phyloP scores from a whole-genome alignment of 768 basidiomycete species.

The Kwoniella europaea region DNA sequence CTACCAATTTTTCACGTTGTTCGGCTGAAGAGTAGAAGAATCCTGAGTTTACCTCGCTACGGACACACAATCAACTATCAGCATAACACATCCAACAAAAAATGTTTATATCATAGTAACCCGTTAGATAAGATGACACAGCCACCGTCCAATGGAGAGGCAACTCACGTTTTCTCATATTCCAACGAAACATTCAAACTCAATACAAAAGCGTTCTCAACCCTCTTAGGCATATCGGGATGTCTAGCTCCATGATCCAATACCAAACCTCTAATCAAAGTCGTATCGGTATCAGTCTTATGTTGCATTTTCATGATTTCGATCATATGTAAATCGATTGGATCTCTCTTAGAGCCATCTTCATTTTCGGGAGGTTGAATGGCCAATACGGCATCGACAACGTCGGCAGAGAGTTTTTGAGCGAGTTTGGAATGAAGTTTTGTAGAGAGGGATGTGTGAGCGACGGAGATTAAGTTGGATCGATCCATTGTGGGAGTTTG shows the following conservation, averaged over 20 bases:
- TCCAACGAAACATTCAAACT: constrained; percentile 97
- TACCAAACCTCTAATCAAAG: constrained; percentile 91
- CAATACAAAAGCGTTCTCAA: constrained; percentile 93
- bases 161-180: constrained; percentile 96
- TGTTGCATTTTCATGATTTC: constrained; percentile 99
- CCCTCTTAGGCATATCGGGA: constrained; percentile 98
- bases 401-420: constrained; percentile 83
- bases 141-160: background rate
- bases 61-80: background rate
- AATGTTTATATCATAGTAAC: too few species aligned
- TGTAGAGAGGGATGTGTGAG: constrained; percentile 92
- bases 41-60: constrained; percentile 95
- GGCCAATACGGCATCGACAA: constrained; percentile 91
- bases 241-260: constrained; percentile 97
- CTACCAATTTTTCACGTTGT: constrained; percentile 97
- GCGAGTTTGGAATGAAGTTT: constrained; percentile 84
- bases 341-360: constrained; percentile 71
- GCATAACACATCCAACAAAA: background rate
- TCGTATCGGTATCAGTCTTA: constrained; percentile 94
- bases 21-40: constrained; percentile 99
- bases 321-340: constrained; percentile 98
- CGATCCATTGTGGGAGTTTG: constrained; percentile 72
- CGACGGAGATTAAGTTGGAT: constrained; percentile 87
- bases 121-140: too few species aligned
- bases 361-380: constrained; percentile 68